A percentile compares a stretch with the other conserved stretches of the same genome.
Evolutionary conservation across 768 basidiomycete species (phyloP).

Genomic region (Phanerochaete carnosa): DNA sequence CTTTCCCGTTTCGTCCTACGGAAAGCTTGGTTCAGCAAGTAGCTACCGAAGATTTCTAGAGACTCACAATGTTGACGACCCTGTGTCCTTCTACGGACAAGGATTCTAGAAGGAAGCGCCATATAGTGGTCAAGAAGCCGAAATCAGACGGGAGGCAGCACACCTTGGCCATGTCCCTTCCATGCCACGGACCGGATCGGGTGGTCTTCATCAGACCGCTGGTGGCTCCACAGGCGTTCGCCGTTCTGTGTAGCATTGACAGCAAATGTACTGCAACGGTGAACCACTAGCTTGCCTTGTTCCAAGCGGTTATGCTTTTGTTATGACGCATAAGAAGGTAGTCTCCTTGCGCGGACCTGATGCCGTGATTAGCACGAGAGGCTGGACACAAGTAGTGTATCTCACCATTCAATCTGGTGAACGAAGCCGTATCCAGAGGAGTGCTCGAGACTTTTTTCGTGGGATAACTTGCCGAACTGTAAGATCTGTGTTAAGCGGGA

Average conservation of each 20-base stretch:
- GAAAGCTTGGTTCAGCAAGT: not conserved
- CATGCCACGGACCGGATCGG: not conserved
- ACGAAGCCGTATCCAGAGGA: not conserved
- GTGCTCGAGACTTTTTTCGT: not conserved
- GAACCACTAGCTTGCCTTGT: not conserved
- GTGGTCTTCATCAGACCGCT: not conserved
- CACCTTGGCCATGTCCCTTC: not conserved
- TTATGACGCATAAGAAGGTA: not conserved
- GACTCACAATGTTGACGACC: conserved; percentile 1
- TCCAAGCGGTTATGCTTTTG: not conserved
- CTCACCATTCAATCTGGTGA: conserved; percentile 8
- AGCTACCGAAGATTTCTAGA: not conserved
- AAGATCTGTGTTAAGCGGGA: not conserved
- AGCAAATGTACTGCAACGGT: not conserved
- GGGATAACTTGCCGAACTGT: not conserved
- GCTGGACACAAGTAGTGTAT: not conserved
- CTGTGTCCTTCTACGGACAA: not conserved
- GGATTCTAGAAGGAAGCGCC: not conserved
- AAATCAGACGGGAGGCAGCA: not conserved
- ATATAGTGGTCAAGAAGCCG: not conserved
- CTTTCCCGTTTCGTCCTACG: not conserved
- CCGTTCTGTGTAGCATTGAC: not conserved
- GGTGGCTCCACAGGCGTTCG: not conserved
- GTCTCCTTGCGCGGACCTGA: conserved; percentile 4
- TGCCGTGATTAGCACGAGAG: not conserved